Evolutionary conservation across 768 basidiomycete genomes (phyloP), one percentile per base, ranked within the genome.

Genomic region (Termitomyces sp.): DNA sequence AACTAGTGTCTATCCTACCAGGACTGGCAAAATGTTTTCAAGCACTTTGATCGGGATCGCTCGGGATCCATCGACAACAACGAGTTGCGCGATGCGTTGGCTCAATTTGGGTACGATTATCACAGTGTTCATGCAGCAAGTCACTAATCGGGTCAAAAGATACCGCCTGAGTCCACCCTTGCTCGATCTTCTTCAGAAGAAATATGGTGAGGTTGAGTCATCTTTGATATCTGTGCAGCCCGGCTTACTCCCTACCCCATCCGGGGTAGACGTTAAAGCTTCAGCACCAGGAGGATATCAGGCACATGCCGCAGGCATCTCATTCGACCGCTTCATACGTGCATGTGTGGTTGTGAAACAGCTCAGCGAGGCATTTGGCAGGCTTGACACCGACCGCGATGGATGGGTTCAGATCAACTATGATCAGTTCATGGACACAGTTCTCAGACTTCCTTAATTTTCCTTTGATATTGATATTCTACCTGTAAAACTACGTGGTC

Each of bases 1-100:
- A 39, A n/a, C n/a, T 33, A 47, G 22, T 23, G 5, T 13, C 15
- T 29, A 22, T 18, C 5, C 46, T n/a, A 16, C 12, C 22, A 84
- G 80, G 89, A 92, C 67, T 92, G 90, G 91, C 89, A 91, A 72
- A 83, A 83, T 54, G 84, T 90, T 53, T 93, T 91, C 76, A 79
- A 76, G 42, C 87, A 89, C 70, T 92, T 92, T 60, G 91, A 94
- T 70, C 76, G 82, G n/a, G 92, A 94, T 66, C 81, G 79, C 48
- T 90, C 88, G 12, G 92, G 91, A 23, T 78, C 83, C 31, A 93
- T 94, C 69, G 89, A 93, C 53, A 75, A 74, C 7, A 51, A 60
- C 16, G 92, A 94, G 70, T 76, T 94, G 6, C 71, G 73, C 3
- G 76, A 82, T 11, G 92, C 91, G 0, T 79, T 94, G 27, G 59